Evolutionary conservation across 257 asterid species (phyloP).

Genomic region (Echites panduratus): DNA sequence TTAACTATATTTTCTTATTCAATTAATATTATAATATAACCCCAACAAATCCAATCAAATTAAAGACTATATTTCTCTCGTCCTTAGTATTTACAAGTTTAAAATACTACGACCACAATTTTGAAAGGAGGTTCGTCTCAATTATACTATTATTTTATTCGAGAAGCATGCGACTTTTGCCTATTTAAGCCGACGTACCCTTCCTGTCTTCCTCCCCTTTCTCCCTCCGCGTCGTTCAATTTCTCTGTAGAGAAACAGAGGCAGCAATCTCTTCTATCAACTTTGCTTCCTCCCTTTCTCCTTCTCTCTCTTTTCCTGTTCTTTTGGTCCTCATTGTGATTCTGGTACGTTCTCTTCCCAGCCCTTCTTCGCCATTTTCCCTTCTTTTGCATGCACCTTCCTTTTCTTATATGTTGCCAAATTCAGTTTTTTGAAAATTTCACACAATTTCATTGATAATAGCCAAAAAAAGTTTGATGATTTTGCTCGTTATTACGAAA

Average conservation of each 20-base stretch:
- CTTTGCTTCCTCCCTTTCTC: background rate
- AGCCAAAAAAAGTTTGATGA: background rate
- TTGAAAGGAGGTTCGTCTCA: too few relatives aligned
- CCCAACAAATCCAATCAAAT: too few relatives aligned
- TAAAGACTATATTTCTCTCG: too few relatives aligned
- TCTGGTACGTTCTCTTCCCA: constrained; percentile 17
- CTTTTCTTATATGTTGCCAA: background rate
- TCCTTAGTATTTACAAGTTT: too few relatives aligned
- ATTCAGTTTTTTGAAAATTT: background rate
- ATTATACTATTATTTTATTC: background rate
- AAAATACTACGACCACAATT: too few relatives aligned
- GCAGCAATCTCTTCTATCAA: background rate
- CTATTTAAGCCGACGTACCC: constrained; percentile 26
- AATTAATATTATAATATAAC: too few relatives aligned
- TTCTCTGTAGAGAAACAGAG: background rate
- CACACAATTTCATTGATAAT: background rate
- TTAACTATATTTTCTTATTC: too few relatives aligned
- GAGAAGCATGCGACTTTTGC: constrained; percentile 14
- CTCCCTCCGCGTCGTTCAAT: constrained; percentile 10
- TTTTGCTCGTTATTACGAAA: background rate
- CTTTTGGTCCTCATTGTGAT: constrained; percentile 7
- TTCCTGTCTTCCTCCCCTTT: constrained; percentile 25
- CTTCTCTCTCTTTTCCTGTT: background rate
- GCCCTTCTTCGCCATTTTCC: background rate
- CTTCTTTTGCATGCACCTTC: constrained; percentile 1